Conservation (phyloP, 345 rosid genomes). For the Salix viminalis region DNA sequence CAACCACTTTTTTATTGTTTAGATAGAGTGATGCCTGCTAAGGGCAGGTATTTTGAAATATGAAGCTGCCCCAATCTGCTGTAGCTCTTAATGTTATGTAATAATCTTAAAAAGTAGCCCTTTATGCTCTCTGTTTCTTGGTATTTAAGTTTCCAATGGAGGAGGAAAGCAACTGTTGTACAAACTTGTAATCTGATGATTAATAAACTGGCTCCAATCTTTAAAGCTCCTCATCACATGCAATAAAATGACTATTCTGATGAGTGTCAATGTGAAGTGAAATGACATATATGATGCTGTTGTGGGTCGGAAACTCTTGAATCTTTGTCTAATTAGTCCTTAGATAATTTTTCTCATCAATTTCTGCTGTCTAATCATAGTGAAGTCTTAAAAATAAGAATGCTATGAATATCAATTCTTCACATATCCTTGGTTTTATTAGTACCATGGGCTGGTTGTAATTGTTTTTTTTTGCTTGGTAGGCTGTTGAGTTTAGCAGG, state of each 20-base stretch:
- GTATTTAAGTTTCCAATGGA: neutral
- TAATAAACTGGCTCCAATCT: neutral
- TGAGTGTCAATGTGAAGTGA: neutral
- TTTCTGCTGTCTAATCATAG: neutral
- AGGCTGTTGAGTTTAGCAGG: conserved; percentile 95
- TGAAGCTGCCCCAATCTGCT: neutral
- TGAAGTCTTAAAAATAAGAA: neutral
- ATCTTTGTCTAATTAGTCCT: neutral
- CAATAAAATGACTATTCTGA: neutral
- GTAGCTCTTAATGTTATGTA: neutral
- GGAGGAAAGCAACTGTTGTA: neutral
- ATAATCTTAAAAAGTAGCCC: neutral
- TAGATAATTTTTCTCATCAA: neutral
- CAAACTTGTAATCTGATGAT: neutral
- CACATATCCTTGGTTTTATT: neutral
- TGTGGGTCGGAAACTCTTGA: neutral
- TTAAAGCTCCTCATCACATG: neutral
- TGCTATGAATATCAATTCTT: neutral
- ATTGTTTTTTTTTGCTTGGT: conserved; percentile 26
- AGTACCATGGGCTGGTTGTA: conserved; percentile 5
- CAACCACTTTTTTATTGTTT: neutral
- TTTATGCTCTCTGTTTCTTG: neutral
- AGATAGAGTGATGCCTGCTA: neutral
- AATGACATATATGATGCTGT: neutral
- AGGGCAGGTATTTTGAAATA: neutral